Conservation (phyloP, 2,329 filamentous ascomycete genomes). For the Cladosporium halotolerans region DNA sequence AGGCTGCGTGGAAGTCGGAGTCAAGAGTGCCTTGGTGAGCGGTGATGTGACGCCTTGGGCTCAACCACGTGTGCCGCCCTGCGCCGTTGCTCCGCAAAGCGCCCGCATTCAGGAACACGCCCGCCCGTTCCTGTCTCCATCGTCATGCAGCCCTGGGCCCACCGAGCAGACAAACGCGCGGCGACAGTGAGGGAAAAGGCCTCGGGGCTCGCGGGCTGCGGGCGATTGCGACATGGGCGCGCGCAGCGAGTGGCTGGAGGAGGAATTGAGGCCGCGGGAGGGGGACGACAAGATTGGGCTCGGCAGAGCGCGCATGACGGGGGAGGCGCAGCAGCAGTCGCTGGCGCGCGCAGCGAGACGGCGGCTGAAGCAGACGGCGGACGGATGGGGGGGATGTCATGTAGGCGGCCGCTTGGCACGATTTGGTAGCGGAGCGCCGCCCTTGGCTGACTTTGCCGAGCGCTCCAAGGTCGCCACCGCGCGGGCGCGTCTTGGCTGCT, state of each 20-base stretch:
- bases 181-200: background rate
- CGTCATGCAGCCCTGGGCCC: background rate
- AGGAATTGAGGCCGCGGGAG: background rate
- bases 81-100: too few relatives aligned
- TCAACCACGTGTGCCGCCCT: too few relatives aligned
- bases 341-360: background rate
- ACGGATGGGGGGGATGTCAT: background rate
- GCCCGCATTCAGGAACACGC: conserved; percentile 8
- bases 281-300: background rate
- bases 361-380: background rate
- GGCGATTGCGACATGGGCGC: background rate
- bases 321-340: conserved; percentile 6
- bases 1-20: background rate
- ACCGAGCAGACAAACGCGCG: background rate
- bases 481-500: background rate
- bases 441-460: conserved; percentile 9
- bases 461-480: background rate
- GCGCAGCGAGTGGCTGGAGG: background rate
- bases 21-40: too few relatives aligned
- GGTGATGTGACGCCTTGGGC: too few relatives aligned
- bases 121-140: background rate
- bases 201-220: conserved; percentile 4
- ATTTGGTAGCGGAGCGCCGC: background rate
- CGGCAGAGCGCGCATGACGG: conserved; percentile 1
- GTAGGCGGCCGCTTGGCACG: conserved; percentile 2